Percentiles rank a stretch among this genome's conserved stretches.
These are phyloP conservation scores for Fusarium sp. DNA, from an alignment of 2,329 filamentous ascomycete species.

Conservation along the genomic window DNA sequence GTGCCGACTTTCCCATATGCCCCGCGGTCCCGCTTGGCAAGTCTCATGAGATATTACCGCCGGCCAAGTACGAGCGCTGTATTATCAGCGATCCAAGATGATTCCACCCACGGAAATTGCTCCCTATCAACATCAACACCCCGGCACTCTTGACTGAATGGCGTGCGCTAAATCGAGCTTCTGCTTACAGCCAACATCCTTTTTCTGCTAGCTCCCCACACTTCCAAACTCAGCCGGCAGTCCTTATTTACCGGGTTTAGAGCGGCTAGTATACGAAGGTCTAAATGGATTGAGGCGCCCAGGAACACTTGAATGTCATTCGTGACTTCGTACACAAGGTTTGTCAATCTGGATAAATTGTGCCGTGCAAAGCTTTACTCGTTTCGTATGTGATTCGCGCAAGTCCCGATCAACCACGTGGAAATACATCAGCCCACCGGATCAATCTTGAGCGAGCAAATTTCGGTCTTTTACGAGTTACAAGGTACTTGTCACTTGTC, in stretches of 20 bases:
- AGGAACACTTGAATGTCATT: slow-evolving; percentile 11
- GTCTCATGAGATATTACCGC: slow-evolving; percentile 21
- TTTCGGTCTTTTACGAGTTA: neutral
- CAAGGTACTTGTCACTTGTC: neutral
- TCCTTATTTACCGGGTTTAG: slow-evolving; percentile 8
- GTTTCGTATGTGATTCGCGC: slow-evolving; percentile 13
- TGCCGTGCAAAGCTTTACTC: slow-evolving; percentile 9
- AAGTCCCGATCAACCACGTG: slow-evolving; percentile 27
- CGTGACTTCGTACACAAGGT: slow-evolving; percentile 10
- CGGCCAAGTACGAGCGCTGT: slow-evolving; percentile 14
- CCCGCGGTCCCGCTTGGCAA: slow-evolving; percentile 36
- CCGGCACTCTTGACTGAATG: neutral
- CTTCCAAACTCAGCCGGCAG: neutral
- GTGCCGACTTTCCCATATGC: slow-evolving; percentile 39
- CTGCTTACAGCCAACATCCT: neutral
- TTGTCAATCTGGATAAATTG: neutral
- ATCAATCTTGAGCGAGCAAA: neutral
- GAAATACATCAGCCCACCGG: slow-evolving; percentile 1
- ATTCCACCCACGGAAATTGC: slow-evolving; percentile 11
- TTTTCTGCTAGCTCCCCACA: neutral
- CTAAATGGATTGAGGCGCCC: neutral
- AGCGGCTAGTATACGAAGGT: neutral
- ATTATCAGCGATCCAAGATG: slow-evolving; percentile 9
- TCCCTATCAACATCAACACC: neutral
- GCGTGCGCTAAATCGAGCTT: neutral